These are phyloP conservation scores for Pseudocohnilembus persalinus DNA, from an alignment of 169 alveolate genomes.

Conservation along the genomic window DNA sequence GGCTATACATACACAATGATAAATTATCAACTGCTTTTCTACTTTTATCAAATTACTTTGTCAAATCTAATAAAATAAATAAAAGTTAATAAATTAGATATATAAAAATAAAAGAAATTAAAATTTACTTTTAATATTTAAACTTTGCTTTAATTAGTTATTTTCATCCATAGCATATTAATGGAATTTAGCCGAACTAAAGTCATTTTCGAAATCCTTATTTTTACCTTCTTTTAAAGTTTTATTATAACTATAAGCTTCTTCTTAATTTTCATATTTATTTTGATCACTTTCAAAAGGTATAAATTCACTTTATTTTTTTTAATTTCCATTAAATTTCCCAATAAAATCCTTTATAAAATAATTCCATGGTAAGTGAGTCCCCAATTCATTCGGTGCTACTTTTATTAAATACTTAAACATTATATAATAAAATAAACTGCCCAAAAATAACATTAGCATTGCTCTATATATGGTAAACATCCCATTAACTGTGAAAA, in stretches of 20 bases:
- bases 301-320: no score
- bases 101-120: neutral
- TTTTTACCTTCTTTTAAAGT: neutral
- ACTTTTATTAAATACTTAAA: neutral
- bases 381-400: neutral
- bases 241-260: neutral
- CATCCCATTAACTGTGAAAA: neutral
- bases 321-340: neutral
- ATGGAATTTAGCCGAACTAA: neutral
- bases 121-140: neutral
- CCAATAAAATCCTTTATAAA: neutral
- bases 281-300: neutral
- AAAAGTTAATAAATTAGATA: no score
- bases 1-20: conserved; percentile 30
- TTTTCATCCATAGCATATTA: no score
- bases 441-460: neutral
- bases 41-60: conserved; percentile 55
- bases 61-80: conserved; percentile 41
- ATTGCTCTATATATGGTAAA: neutral
- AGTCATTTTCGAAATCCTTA: no score
- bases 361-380: neutral
- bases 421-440: no score
- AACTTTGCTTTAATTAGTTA: no score
- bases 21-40: conserved; percentile 67
- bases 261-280: neutral